Evolutionary conservation across 345 rosid genomes (phyloP), one percentile per base, ranked within the genome.

Genomic region (Orychophragmus violaceus): DNA sequence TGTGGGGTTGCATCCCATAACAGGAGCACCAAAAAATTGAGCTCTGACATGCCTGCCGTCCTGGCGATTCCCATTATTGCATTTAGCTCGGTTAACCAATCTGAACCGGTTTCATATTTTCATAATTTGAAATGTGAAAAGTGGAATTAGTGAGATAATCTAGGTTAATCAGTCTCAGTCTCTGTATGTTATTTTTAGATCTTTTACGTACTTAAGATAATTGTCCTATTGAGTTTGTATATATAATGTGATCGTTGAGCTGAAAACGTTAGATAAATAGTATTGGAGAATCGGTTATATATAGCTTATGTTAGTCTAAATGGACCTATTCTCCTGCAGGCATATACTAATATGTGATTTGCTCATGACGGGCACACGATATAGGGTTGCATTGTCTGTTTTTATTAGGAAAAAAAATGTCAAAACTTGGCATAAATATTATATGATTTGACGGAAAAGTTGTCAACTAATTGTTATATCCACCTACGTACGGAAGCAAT

Each of bases 401-500:
- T 49, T n/a, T 19, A 59, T 59, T 25, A 25, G 14, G 16, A 3
- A 10, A 49, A 36, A 45, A 18, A 68, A 24, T 37, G 67, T 59
- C 67, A 59, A 11, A 48, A 25, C 28, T 12, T 21, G 7, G 12
- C 36, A 67, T 33, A 12, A 16, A 32, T 61, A 7, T 70, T 61
- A 61, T 39, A 60, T 51, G 12, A 22, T 30, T 61, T 70, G 55
- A 62, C 46, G 52, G 24, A 4, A 11, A 22, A 5, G 0, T 48
- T 50, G 55, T 70, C 68, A 61, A 52, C 62, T 2, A 11, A 5
- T 13, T 49, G 5, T 53, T 52, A 25, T 27, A 42, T 23, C 22
- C 2, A 49, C 13, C 1, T n/a, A n/a, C n/a, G n/a, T 35, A 69
- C 73, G 59, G 8, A 49, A 69, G 73, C 73, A 0, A 48, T 8